Conservation (phyloP, 2,329 filamentous ascomycete species). For the Fusarium brachygibbosum region DNA sequence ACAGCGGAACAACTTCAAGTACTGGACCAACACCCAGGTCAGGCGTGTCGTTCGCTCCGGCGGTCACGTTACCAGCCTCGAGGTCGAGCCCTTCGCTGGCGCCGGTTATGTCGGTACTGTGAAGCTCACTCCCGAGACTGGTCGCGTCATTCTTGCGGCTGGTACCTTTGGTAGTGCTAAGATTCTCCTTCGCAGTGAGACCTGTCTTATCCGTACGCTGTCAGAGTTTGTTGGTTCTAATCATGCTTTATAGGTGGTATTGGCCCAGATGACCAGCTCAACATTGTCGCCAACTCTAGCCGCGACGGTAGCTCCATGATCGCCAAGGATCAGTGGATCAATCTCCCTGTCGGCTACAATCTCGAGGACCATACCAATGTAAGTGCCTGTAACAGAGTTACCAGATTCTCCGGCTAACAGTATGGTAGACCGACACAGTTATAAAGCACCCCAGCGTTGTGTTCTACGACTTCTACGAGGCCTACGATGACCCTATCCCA, state of each 20-base stretch:
- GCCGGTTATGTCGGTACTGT: slow-evolving; percentile 14
- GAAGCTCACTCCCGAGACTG: slow-evolving; percentile 22
- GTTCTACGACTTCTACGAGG: slow-evolving; percentile 23
- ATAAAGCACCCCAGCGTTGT: slow-evolving; percentile 15
- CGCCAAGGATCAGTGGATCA: slow-evolving; percentile 12
- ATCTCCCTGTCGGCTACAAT: slow-evolving; percentile 22
- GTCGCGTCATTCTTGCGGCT: slow-evolving; percentile 15
- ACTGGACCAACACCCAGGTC: slow-evolving; percentile 23
- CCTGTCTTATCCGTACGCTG: rapidly evolving
- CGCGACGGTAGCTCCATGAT: slow-evolving; percentile 17
- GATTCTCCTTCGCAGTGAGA: slow-evolving; percentile 20
- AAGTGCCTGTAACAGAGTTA: neutral
- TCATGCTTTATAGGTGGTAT: slow-evolving; percentile 1
- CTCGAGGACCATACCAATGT: slow-evolving; percentile 24
- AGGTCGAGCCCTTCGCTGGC: slow-evolving; percentile 14
- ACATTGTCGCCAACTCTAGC: slow-evolving; percentile 6
- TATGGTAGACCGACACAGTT: slow-evolving; percentile 9
- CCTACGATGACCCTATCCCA: slow-evolving; percentile 3
- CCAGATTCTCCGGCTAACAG: neutral
- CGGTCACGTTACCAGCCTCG: slow-evolving; percentile 8
- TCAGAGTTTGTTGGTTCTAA: neutral
- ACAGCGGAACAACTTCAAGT: slow-evolving; percentile 9
- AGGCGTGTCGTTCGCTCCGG: slow-evolving; percentile 16
- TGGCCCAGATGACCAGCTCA: slow-evolving; percentile 18
- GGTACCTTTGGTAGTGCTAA: slow-evolving; percentile 20